These are phyloP conservation scores for Neurospora cerealis DNA, from an alignment of 495 filamentous ascomycete species.

Conservation along the genomic window DNA sequence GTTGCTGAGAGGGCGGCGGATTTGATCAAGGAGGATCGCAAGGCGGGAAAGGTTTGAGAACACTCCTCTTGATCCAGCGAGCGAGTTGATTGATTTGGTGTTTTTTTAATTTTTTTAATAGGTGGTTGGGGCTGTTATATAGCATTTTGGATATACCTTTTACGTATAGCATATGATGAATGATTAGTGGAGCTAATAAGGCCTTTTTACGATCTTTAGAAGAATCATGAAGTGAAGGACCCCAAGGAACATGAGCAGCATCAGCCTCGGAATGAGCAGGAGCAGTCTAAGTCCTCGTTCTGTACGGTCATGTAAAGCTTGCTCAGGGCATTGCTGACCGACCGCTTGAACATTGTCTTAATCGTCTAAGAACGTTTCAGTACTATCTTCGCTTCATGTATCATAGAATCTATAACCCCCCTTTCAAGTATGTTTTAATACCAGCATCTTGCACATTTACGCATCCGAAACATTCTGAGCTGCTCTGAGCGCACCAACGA, in stretches of 20 bases:
- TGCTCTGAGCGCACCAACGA: not conserved
- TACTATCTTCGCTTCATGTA: not conserved
- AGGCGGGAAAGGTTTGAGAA: not conserved
- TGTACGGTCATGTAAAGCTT: not conserved
- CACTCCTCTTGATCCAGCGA: not conserved
- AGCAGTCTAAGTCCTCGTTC: not conserved
- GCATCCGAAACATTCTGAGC: not conserved
- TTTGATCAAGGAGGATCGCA: constrained; percentile 35
- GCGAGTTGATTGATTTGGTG: not conserved
- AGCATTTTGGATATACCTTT: not conserved
- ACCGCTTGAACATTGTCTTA: not conserved
- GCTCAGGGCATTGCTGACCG: not conserved
- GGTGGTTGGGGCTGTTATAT: not conserved
- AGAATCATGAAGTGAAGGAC: not conserved
- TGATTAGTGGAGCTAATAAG: not conserved
- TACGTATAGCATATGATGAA: not conserved
- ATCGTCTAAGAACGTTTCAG: not conserved
- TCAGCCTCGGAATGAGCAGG: not conserved
- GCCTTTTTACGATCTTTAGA: not conserved
- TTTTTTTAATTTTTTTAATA: too few relatives aligned
- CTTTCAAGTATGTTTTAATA: not conserved
- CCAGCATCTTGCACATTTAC: not conserved
- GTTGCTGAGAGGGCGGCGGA: constrained; percentile 47
- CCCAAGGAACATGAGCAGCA: not conserved
- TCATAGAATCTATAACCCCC: not conserved